These are phyloP conservation scores for Aspergillus pseudotamarii DNA, from an alignment of 2,329 filamentous ascomycete genomes.

Conservation along the genomic window DNA sequence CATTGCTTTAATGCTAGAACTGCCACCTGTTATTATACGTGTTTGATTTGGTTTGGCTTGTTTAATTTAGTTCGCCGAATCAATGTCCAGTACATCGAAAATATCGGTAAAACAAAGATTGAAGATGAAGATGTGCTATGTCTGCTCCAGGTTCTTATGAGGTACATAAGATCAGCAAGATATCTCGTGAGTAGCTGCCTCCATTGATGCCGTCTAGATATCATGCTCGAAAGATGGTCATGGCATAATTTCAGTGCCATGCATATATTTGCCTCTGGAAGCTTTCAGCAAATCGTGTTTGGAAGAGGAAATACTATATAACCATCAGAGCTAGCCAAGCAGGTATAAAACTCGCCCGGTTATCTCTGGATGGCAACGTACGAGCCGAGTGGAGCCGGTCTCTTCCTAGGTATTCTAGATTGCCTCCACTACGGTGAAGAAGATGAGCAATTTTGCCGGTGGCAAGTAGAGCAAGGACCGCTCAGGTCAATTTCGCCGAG, in stretches of 20 bases:
- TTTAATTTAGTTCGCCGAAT: background rate
- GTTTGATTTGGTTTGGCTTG: too few relatives aligned
- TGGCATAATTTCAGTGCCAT: fast-evolving
- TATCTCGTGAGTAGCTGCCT: background rate
- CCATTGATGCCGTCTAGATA: background rate
- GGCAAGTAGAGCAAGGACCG: background rate
- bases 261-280: background rate
- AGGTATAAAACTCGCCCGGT: background rate
- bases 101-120: background rate
- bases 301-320: background rate
- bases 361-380: background rate
- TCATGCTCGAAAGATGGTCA: background rate
- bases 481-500: background rate
- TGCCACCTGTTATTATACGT: background rate
- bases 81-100: background rate
- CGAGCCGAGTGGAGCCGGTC: background rate
- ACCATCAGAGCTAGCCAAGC: background rate
- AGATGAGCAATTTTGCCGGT: background rate
- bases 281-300: background rate
- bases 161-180: background rate
- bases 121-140: background rate
- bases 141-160: background rate
- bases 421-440: too few relatives aligned
- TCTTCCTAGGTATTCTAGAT: background rate
- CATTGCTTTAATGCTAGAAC: background rate